Evolutionary conservation across 2,329 filamentous ascomycete species (phyloP).

Genomic region (Hypoxylon sp.): DNA sequence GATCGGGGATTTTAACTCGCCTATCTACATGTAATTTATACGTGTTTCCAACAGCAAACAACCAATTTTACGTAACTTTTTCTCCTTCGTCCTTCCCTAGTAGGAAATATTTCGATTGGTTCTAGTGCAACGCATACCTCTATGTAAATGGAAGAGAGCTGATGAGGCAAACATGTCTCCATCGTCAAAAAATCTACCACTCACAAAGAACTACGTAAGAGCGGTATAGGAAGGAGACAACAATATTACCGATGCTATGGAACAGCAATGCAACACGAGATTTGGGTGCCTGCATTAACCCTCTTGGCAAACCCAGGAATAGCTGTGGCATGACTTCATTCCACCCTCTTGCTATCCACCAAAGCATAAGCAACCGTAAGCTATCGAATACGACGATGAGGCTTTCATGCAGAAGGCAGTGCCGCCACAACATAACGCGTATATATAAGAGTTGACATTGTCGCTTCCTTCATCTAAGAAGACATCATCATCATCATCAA

Average conservation of each 20-base stretch:
- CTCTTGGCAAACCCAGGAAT: constrained; percentile 14
- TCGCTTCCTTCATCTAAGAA: constrained; percentile 17
- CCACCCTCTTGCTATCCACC: constrained; percentile 26
- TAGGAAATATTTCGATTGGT: not conserved
- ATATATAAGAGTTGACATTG: constrained; percentile 26
- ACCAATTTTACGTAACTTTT: constrained; percentile 1
- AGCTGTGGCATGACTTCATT: constrained; percentile 41
- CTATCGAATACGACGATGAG: constrained; percentile 29
- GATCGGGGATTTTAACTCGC: not conserved
- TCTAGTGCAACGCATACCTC: not conserved
- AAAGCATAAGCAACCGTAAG: constrained; percentile 27
- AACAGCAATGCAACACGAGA: constrained; percentile 18
- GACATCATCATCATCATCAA: constrained; percentile 2
- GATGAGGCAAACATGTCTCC: not conserved
- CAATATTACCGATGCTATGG: constrained; percentile 6
- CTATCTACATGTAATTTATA: not conserved
- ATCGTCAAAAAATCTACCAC: constrained; percentile 5
- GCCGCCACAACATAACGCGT: constrained; percentile 30
- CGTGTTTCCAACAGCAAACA: constrained; percentile 1
- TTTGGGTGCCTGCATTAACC: not conserved
- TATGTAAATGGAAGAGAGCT: constrained; percentile 1
- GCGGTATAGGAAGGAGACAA: not conserved
- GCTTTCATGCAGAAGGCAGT: constrained; percentile 7
- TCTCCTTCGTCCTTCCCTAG: not conserved
- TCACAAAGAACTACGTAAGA: constrained; percentile 8